Conservation (phyloP, 108 stramenopile genomes). For the Nannochloropsis granulata region DNA sequence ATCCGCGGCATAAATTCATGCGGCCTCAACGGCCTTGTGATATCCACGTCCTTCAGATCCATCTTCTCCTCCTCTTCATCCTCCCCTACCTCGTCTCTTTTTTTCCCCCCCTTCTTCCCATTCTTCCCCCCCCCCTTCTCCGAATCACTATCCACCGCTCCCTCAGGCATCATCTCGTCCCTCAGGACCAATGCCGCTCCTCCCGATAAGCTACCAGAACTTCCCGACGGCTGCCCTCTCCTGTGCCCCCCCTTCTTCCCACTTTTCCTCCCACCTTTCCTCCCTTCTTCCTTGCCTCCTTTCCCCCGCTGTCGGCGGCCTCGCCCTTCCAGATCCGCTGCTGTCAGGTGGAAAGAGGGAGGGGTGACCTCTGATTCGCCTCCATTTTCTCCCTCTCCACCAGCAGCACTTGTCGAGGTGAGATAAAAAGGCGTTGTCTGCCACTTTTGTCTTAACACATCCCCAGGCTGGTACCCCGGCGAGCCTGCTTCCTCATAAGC, state of each 20-base stretch:
- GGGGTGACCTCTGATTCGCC: neutral
- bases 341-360: neutral
- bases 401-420: neutral
- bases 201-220: neutral
- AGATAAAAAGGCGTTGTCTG: neutral
- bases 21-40: conserved; percentile 11
- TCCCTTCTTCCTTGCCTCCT: conserved; percentile 1
- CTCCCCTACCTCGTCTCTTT: neutral
- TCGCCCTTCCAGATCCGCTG: neutral
- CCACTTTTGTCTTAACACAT: neutral
- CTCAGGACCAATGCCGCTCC: neutral
- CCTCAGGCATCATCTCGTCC: conserved; percentile 9
- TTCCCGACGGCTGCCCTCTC: neutral
- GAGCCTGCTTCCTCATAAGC: neutral
- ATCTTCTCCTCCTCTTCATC: neutral
- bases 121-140: neutral
- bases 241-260: neutral
- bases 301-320: neutral
- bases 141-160: conserved; percentile 12
- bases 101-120: neutral
- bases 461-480: neutral
- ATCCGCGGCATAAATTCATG: conserved; percentile 18
- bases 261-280: neutral
- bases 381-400: neutral
- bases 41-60: conserved; percentile 14